Evolutionary conservation across 2,329 filamentous ascomycete genomes (phyloP).

Genomic region (Immersiporthe knoxdaviesiana): DNA sequence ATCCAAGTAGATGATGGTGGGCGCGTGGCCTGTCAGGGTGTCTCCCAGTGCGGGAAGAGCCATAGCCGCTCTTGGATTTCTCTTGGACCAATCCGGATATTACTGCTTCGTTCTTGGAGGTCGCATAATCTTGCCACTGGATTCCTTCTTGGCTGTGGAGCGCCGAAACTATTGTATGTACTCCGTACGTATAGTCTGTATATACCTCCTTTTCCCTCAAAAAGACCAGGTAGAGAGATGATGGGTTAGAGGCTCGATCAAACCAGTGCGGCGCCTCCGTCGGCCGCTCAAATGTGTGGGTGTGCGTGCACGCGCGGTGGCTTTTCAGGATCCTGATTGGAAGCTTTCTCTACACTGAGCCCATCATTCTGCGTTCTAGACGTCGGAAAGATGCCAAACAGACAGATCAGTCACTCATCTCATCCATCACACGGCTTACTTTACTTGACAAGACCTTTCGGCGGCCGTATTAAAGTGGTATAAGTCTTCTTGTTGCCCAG

Average conservation of each 20-base stretch:
- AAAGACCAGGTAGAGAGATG: background rate
- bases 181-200: background rate
- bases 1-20: background rate
- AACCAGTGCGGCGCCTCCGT: background rate
- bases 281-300: background rate
- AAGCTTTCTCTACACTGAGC: background rate
- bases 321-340: background rate
- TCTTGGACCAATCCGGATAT: background rate
- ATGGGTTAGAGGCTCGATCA: background rate
- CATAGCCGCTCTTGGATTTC: background rate
- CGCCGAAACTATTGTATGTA: background rate
- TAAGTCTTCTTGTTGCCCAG: background rate
- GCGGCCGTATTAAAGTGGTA: too few relatives aligned
- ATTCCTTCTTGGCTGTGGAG: background rate
- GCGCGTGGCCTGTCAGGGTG: constrained; percentile 10
- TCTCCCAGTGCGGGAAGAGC: constrained; percentile 5
- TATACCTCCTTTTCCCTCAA: background rate
- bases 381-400: background rate
- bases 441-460: background rate
- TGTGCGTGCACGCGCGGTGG: background rate
- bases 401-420: background rate
- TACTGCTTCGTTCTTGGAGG: background rate
- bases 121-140: background rate
- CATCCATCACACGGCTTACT: background rate
- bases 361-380: background rate